phyloP scores from a whole-genome alignment of 2,329 filamentous ascomycete species.

The Lecanicillium sp. region DNA sequence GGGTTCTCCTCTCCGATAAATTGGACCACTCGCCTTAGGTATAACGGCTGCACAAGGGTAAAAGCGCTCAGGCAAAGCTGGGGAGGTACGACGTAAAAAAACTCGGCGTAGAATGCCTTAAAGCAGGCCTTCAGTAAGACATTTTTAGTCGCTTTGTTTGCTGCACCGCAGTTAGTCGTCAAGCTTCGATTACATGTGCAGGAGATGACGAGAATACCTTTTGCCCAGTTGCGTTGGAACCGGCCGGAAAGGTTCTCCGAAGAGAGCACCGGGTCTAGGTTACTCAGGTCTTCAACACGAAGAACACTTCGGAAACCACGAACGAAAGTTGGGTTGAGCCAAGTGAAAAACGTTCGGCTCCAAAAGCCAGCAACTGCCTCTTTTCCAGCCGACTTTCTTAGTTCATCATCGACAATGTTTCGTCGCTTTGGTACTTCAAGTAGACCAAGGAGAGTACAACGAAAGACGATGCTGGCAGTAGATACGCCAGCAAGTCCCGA shows the following conservation, averaged over 20 bases:
- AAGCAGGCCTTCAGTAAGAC: no score
- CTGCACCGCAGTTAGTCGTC: no score
- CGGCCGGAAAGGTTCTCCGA: not conserved
- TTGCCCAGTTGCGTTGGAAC: not conserved
- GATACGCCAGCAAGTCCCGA: constrained; percentile 17
- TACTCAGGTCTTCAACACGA: not conserved
- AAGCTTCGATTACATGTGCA: no score
- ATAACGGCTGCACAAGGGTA: no score
- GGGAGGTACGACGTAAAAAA: no score
- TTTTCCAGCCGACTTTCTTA: constrained; percentile 4
- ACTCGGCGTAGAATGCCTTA: no score
- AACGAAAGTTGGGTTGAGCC: not conserved
- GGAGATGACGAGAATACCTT: no score
- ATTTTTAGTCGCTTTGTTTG: no score
- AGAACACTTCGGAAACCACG: not conserved
- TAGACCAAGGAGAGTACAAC: constrained; percentile 18
- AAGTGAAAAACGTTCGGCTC: not conserved
- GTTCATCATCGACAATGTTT: no score
- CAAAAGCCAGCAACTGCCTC: constrained; percentile 14
- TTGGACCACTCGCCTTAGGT: no score
- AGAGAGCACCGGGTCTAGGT: not conserved
- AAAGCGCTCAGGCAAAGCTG: no score
- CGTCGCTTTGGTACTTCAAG: constrained; percentile 22
- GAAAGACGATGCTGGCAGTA: constrained; percentile 16
- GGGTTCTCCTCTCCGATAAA: no score